Conservation (phyloP, 2,329 filamentous ascomycete species). For the Diplodia corticola region DNA sequence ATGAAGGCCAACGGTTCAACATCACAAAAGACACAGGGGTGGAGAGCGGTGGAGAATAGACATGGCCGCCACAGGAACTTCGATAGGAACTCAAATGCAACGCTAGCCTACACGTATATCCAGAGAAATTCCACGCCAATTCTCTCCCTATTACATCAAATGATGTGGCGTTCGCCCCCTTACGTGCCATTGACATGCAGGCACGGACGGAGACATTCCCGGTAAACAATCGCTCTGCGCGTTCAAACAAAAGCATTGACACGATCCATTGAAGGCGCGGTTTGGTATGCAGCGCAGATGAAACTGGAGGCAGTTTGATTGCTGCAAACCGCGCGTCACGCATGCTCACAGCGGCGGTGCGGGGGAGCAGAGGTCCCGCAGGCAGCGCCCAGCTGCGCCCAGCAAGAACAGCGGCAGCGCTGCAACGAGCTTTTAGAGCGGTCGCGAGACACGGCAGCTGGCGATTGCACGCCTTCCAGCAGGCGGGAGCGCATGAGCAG, state of each 20-base stretch:
- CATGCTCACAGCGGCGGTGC: not conserved
- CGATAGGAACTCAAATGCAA: not conserved
- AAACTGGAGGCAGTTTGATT: not conserved
- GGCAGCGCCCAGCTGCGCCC: not conserved
- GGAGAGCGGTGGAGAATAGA: too few relatives aligned
- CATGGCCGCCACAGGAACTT: not conserved
- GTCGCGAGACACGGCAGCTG: not conserved
- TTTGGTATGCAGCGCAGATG: not conserved
- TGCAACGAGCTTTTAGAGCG: not conserved
- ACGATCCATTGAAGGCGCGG: not conserved
- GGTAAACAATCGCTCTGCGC: not conserved
- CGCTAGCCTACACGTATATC: too few relatives aligned
- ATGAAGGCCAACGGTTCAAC: not conserved
- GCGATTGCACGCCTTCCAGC: not conserved
- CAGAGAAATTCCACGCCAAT: too few relatives aligned
- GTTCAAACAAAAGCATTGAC: slow-evolving; percentile 7
- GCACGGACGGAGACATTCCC: slow-evolving; percentile 4
- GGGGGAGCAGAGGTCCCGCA: not conserved
- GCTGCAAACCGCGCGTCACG: not conserved
- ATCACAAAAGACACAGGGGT: not conserved
- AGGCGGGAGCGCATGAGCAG: not conserved
- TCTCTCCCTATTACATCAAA: too few relatives aligned
- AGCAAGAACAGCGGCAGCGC: not conserved
- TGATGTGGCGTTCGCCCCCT: slow-evolving; percentile 9
- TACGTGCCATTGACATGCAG: slow-evolving; percentile 5